A percentile compares a stretch with the other conserved stretches of the same genome.
phyloP scores from a whole-genome alignment of 768 basidiomycete genomes.

The Hygrophorus russula region DNA sequence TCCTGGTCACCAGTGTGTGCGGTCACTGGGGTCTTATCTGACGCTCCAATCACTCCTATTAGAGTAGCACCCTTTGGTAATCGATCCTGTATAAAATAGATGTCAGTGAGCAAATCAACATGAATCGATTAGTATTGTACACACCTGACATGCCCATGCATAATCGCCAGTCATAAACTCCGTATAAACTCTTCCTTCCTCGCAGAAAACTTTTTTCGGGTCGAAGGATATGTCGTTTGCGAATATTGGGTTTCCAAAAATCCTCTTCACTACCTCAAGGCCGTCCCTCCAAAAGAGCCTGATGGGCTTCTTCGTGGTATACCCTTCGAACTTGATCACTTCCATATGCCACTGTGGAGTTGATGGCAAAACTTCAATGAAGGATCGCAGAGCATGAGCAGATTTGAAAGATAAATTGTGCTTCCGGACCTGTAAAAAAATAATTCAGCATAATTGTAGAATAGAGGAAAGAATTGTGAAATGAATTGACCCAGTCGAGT shows the following conservation, averaged over 20 bases:
- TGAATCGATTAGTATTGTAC: constrained; percentile 4
- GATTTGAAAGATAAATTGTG: no score
- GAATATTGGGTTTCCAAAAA: constrained; percentile 16
- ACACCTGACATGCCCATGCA: constrained; percentile 18
- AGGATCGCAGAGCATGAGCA: no score
- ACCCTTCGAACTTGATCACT: no score
- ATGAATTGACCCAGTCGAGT: no score
- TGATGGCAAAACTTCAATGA: no score
- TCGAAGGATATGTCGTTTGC: constrained; percentile 11
- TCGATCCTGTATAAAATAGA: constrained; percentile 11
- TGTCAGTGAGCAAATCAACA: neutral
- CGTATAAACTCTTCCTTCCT: constrained; percentile 8
- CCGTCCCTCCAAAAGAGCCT: constrained; percentile 15
- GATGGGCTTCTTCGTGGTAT: constrained; percentile 11
- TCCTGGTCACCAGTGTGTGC: constrained; percentile 18
- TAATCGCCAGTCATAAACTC: constrained; percentile 16
- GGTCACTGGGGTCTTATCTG: constrained; percentile 23
- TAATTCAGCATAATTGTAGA: no score
- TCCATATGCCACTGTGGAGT: no score
- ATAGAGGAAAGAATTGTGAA: no score
- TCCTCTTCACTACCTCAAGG: constrained; percentile 14
- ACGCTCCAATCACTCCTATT: constrained; percentile 18
- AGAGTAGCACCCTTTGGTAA: constrained; percentile 15
- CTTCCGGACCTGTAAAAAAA: no score
- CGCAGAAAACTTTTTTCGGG: constrained; percentile 11